Evolutionary conservation across 139 green algal genomes (phyloP).

Genomic region (Monoraphidium neglectum): DNA sequence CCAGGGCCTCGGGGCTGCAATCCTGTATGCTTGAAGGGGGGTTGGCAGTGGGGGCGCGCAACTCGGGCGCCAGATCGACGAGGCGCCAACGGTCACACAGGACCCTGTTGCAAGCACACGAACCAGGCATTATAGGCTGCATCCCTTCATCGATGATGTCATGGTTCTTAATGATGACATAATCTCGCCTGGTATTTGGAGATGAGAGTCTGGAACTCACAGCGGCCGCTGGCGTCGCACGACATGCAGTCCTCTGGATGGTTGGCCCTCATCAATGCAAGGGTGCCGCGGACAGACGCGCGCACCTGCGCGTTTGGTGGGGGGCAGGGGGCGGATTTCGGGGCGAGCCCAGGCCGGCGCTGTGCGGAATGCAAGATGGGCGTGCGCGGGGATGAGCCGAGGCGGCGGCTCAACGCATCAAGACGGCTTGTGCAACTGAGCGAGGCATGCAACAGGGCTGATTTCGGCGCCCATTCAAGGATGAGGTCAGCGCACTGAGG

Average conservation of each 20-base stretch:
- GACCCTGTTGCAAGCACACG: neutral
- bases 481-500: constrained; percentile 3
- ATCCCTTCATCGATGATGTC: neutral
- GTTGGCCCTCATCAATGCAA: constrained; percentile 41
- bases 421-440: neutral
- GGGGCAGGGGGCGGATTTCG: neutral
- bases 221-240: constrained; percentile 49
- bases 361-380: neutral
- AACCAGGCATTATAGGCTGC: neutral
- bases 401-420: neutral
- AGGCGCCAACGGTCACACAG: neutral
- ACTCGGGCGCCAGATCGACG: too few species aligned
- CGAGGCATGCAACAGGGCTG: neutral
- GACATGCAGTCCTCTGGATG: constrained; percentile 58
- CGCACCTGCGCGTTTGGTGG: neutral
- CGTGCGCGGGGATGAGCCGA: neutral
- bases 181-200: constrained; percentile 35
- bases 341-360: neutral
- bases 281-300: constrained; percentile 20
- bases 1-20: neutral
- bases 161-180: neutral
- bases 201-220: constrained; percentile 59
- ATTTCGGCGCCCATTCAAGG: neutral
- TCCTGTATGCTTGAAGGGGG: too few species aligned
- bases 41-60: too few species aligned